phyloP scores from a whole-genome alignment of 371 early-diverging fungal species.

The Apophysomyces variabilis region DNA sequence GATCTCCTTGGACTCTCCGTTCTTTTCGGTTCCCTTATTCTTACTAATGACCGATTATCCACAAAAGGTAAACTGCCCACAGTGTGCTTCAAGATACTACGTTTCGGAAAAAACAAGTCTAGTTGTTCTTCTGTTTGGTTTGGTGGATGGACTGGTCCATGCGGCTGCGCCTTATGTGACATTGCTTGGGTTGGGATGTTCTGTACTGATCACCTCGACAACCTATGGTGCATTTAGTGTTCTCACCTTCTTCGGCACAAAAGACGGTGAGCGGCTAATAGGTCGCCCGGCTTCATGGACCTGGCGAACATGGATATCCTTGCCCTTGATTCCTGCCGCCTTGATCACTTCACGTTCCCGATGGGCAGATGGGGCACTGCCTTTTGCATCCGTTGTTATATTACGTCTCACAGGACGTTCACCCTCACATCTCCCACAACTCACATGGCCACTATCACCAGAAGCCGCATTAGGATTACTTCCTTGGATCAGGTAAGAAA shows the following conservation, averaged over 20 bases:
- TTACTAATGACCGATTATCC: too few species aligned
- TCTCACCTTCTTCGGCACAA: constrained; percentile 67
- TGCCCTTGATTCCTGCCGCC: constrained; percentile 68
- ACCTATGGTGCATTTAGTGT: constrained; percentile 76
- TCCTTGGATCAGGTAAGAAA: constrained; percentile 57
- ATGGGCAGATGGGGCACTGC: constrained; percentile 47
- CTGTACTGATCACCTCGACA: constrained; percentile 60
- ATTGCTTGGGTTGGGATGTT: constrained; percentile 66
- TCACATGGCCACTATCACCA: constrained; percentile 62
- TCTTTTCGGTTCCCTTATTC: too few species aligned
- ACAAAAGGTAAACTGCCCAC: constrained; percentile 73
- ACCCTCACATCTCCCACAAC: constrained; percentile 23
- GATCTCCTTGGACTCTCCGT: not conserved
- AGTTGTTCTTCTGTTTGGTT: constrained; percentile 53
- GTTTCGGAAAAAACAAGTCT: constrained; percentile 60
- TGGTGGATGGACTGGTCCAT: constrained; percentile 61
- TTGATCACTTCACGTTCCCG: constrained; percentile 62
- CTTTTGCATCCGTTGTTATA: constrained; percentile 35
- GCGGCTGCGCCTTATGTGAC: constrained; percentile 69
- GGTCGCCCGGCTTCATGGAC: constrained; percentile 66
- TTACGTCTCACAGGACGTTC: constrained; percentile 16
- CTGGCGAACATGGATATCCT: constrained; percentile 69
- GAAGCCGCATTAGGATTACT: constrained; percentile 56
- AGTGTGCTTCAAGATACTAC: constrained; percentile 70
- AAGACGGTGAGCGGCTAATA: constrained; percentile 67